These are phyloP conservation scores for Saccharomyces hybrid DNA, from an alignment of 1,139 yeast species.

Conservation along the genomic window DNA sequence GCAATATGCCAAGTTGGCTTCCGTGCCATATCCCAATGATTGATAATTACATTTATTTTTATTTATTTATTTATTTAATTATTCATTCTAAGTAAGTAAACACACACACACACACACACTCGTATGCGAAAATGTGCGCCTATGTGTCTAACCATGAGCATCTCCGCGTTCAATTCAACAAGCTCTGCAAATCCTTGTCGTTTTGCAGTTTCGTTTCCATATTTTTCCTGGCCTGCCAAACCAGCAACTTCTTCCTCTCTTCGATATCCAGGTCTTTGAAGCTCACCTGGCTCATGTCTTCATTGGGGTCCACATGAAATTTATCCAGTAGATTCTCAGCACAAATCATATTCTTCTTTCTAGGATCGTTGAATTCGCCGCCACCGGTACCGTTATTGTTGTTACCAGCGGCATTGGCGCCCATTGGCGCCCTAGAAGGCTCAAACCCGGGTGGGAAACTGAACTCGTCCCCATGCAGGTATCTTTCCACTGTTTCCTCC, in stretches of 20 bases:
- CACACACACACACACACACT: neutral
- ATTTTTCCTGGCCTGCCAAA: conserved; percentile 30
- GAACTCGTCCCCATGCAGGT: conserved; percentile 50
- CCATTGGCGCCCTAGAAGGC: conserved; percentile 3
- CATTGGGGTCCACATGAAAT: conserved; percentile 22
- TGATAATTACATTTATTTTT: neutral
- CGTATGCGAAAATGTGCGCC: neutral
- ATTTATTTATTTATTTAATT: neutral
- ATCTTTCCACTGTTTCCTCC: conserved; percentile 64
- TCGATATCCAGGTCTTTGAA: conserved; percentile 21
- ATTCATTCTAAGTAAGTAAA: neutral
- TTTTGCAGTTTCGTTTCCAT: conserved; percentile 22
- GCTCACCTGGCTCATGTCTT: conserved; percentile 15
- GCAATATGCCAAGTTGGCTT: conserved; percentile 4
- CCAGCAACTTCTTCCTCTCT: conserved; percentile 27
- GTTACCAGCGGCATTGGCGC: neutral
- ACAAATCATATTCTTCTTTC: conserved; percentile 26
- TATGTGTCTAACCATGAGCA: neutral
- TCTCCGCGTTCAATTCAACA: conserved; percentile 5
- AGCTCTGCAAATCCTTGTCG: conserved; percentile 15
- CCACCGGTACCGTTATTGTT: neutral
- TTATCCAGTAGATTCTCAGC: conserved; percentile 28
- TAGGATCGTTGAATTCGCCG: conserved; percentile 17
- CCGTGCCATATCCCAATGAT: neutral
- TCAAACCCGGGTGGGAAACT: conserved; percentile 52